Conservation (phyloP, 164 flowering plant genomes). For the Vitis rupestris region DNA sequence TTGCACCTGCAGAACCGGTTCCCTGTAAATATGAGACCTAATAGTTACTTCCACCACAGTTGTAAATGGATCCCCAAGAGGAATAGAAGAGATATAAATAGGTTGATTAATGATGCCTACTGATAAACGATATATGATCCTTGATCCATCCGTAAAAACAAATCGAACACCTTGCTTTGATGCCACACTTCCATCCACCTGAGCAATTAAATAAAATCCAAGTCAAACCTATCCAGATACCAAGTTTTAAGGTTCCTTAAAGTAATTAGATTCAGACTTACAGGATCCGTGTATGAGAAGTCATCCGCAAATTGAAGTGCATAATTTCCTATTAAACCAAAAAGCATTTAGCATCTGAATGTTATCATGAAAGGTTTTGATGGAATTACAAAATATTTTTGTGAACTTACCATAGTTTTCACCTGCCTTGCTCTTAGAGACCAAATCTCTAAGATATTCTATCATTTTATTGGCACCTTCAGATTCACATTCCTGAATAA, state of each 20-base stretch:
- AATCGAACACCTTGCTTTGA: constrained; percentile 93
- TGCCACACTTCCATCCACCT: constrained; percentile 95
- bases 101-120: constrained; percentile 32
- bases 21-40: constrained; percentile 48
- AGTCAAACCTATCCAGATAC: background rate
- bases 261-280: constrained; percentile 35
- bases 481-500: constrained; percentile 90
- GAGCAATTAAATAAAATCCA: constrained; percentile 10
- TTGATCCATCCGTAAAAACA: constrained; percentile 94
- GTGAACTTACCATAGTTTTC: constrained; percentile 71
- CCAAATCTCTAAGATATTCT: constrained; percentile 68
- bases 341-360: constrained; percentile 11
- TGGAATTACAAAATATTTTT: background rate
- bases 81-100: background rate
- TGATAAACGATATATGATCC: constrained; percentile 92
- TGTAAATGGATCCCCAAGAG: background rate
- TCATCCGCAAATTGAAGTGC: constrained; percentile 90
- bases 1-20: constrained; percentile 98
- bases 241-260: no score
- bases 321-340: constrained; percentile 58
- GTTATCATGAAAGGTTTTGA: background rate
- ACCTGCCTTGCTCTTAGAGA: constrained; percentile 75
- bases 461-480: constrained; percentile 96
- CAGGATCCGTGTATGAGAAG: constrained; percentile 91
- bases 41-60: background rate